Conservation (phyloP, 495 filamentous ascomycete genomes). For the Penicillium samsonianum region DNA sequence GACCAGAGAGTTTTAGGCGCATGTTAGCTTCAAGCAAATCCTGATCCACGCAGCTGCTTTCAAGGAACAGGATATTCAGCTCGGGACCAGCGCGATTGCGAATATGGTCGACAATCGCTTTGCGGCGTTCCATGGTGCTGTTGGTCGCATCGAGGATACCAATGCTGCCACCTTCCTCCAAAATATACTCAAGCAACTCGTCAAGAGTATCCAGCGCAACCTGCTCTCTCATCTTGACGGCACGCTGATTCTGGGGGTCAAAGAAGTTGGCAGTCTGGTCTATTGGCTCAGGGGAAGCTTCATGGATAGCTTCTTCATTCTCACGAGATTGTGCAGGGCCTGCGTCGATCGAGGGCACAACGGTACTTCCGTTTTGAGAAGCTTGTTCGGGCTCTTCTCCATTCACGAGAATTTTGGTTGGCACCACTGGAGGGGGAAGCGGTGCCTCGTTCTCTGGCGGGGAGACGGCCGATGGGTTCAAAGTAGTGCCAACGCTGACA, state of each 20-base stretch:
- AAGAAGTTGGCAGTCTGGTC: conserved; percentile 95
- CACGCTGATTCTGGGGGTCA: conserved; percentile 82
- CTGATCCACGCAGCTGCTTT: conserved; percentile 86
- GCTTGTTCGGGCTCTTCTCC: conserved; percentile 39
- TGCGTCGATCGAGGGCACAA: conserved; percentile 33
- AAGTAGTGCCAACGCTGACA: conserved; percentile 38
- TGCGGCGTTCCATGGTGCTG: conserved; percentile 82
- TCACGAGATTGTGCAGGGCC: conserved; percentile 15
- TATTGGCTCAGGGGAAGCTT: conserved; percentile 55
- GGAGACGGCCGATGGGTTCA: conserved; percentile 26
- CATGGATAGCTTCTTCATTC: conserved; percentile 30
- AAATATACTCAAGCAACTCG: conserved; percentile 84
- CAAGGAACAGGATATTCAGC: conserved; percentile 88
- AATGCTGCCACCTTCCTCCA: conserved; percentile 81
- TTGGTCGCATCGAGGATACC: conserved; percentile 98
- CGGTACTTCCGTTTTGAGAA: conserved; percentile 31
- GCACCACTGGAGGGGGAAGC: conserved; percentile 44
- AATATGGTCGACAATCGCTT: conserved; percentile 80
- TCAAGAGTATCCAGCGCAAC: conserved; percentile 90
- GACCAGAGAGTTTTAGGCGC: conserved; percentile 94
- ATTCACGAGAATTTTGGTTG: conserved; percentile 53
- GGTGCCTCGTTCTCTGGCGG: conserved; percentile 30
- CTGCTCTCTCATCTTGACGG: conserved; percentile 82
- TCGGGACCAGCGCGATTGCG: conserved; percentile 79
- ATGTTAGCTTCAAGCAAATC: conserved; percentile 90